Base-by-base conservation (phyloP, 192 early-diverging fungal species). In the Geosiphon pyriformis region DNA sequence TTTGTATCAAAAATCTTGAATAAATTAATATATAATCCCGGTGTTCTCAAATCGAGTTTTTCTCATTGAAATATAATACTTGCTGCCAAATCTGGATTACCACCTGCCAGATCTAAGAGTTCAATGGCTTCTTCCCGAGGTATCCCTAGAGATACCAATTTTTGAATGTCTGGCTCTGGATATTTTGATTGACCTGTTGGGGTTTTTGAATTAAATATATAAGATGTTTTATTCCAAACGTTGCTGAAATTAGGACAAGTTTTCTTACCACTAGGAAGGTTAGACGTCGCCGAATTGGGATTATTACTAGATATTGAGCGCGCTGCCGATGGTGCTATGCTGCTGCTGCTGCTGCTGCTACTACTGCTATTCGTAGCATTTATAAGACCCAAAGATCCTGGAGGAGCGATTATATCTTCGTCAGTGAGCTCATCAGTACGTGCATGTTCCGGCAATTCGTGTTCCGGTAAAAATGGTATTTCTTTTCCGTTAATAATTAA, bases 381-480 rank as follows among this genome's bases (percentile, higher is more conserved):
- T 22, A 51, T 34, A n/a, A 50, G 42, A 56, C 70, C 64, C 22
- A 31, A 60, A 33, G 78, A 57, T n/a, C 76, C 59, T 31, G 70
- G 32, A 2, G 60, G 65, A 23, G 57, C 64, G 20, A 79, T 35
- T 68, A 73, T 46, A 51, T 22, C 59, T 27, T 29, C 49, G 3
- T 50, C 52, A 2, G 55, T 53, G 2, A 51, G 10, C 25, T 71
- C 70, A 50, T 71, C 57, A 20, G 30, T 57, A 65, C 61, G 27
- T 22, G 79, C 74, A 26, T 59, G 81, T 65, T 82, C 89, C 15
- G 95, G 95, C 4, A 96, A 76, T 76, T 92, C 88, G 73, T 98
- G 95, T 70, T 99, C 96, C 3, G 86, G 74, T 57, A 98, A 74
- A 74, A 99, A 99, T 25, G 86, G 87, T 59, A 97, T 86, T 33